A percentile compares a stretch with the other conserved stretches of the same genome.
Conservation (phyloP, 2,329 filamentous ascomycete genomes). For the Alternaria triticina region DNA sequence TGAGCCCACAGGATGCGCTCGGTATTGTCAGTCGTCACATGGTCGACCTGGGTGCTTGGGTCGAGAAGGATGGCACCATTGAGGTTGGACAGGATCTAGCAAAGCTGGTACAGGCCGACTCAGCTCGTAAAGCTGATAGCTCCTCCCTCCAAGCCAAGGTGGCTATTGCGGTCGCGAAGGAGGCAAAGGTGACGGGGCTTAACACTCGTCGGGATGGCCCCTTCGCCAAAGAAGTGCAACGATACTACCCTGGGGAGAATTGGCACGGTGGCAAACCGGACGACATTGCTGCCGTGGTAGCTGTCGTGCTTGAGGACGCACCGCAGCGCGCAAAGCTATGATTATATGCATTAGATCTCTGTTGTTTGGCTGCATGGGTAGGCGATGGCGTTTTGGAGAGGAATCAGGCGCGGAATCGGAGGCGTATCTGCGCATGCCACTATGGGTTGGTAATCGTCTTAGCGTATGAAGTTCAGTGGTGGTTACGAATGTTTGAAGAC, state of each 20-base stretch:
- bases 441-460: slow-evolving; percentile 5
- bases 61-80: slow-evolving; percentile 54
- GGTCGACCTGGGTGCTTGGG: slow-evolving; percentile 77
- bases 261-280: slow-evolving; percentile 95
- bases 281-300: slow-evolving; percentile 88
- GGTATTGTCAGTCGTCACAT: slow-evolving; percentile 79
- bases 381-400: slow-evolving; percentile 34
- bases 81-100: slow-evolving; percentile 67
- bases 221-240: slow-evolving; percentile 93
- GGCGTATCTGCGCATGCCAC: slow-evolving; percentile 18
- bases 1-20: slow-evolving; percentile 88
- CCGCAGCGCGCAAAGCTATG: slow-evolving; percentile 19
- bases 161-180: slow-evolving; percentile 77
- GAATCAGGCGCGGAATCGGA: slow-evolving; percentile 9
- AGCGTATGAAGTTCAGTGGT: background rate
- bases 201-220: slow-evolving; percentile 85
- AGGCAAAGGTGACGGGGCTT: slow-evolving; percentile 83
- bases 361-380: slow-evolving; percentile 29
- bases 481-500: background rate
- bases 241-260: slow-evolving; percentile 81
- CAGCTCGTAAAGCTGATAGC: slow-evolving; percentile 49
- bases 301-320: slow-evolving; percentile 48
- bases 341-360: slow-evolving; percentile 24
- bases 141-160: slow-evolving; percentile 76
- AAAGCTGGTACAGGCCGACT: slow-evolving; percentile 58